Conservation (phyloP, 352 stramenopile species). For the Pythium grandisporangium region DNA sequence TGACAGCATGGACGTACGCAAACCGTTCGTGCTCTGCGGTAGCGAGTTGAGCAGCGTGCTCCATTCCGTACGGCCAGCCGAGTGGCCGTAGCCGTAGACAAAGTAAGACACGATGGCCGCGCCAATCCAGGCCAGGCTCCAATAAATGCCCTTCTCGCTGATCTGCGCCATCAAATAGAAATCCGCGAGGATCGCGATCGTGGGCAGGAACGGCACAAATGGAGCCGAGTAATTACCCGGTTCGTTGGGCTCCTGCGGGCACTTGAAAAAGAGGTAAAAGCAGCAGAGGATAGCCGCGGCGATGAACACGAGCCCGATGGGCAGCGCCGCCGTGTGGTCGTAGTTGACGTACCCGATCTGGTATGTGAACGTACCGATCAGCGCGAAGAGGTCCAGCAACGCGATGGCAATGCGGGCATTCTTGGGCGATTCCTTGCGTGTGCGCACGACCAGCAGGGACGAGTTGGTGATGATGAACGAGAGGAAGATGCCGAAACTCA, state of each 20-base stretch:
- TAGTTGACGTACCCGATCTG: slow-evolving; percentile 61
- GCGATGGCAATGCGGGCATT: background rate
- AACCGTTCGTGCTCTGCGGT: slow-evolving; percentile 16
- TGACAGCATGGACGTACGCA: slow-evolving; percentile 44
- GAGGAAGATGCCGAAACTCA: slow-evolving; percentile 84
- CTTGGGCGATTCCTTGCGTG: slow-evolving; percentile 39
- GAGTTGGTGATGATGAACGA: slow-evolving; percentile 83
- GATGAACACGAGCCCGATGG: slow-evolving; percentile 39
- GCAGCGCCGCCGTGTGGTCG: slow-evolving; percentile 17
- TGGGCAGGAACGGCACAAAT: slow-evolving; percentile 59
- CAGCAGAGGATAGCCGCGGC: slow-evolving; percentile 18
- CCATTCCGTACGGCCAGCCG: slow-evolving; percentile 52
- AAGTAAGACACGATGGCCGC: slow-evolving; percentile 67
- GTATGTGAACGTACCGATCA: slow-evolving; percentile 49
- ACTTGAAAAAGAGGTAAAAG: slow-evolving; percentile 45
- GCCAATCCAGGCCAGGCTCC: slow-evolving; percentile 40
- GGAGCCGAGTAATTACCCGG: slow-evolving; percentile 43
- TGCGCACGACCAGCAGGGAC: slow-evolving; percentile 69
- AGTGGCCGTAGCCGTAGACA: slow-evolving; percentile 63
- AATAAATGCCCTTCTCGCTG: slow-evolving; percentile 33
- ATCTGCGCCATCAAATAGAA: slow-evolving; percentile 69
- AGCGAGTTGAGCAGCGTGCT: slow-evolving; percentile 36
- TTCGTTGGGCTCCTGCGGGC: slow-evolving; percentile 33
- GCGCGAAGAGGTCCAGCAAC: slow-evolving; percentile 19
- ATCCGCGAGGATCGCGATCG: slow-evolving; percentile 45